Base-by-base conservation (phyloP, 2,329 filamentous ascomycete species). In the Cladosporium halotolerans region DNA sequence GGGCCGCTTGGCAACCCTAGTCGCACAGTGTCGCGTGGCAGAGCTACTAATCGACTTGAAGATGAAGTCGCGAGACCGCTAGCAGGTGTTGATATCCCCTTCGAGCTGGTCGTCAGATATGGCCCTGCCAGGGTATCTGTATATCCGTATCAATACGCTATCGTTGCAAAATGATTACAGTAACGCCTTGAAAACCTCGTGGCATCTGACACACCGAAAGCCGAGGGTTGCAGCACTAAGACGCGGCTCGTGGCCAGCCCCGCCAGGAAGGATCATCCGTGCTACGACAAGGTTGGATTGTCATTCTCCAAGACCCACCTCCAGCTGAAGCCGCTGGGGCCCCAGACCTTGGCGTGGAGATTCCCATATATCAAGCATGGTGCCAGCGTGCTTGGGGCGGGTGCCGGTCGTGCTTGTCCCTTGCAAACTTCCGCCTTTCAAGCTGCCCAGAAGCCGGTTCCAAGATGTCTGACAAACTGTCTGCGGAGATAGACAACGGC, bases 331-430 rank as follows among this genome's bases (percentile, higher is more conserved):
- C 45, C 36, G 32, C 33, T 47, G 45, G 39, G 47, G 39, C 47
- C 48, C 48, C 48, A 43, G 40, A 43, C 40, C 48, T 51, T 51
- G 48, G 48, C 48, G 48, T 51, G 48, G 48, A 51, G 48, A 42
- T 14, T 9, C 28, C 19, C 28, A 28, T 51, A 51, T 51, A 44
- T 43, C 48, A 51, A 51, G 48, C 48, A 51, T 38, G 40, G 34
- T 43, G 48, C 48, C 48, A 51, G 43, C 39, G 36, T 38, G 38
- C 48, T 51, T 51, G 32, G 48, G 33, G n/a, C 28, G 40, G 16
- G 31, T 10, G 14, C 13, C 40, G 33, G 10, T 38, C 40, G 40
- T 51, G 40, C 40, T 44, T 51, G 40, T 43, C 18, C 18, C 32
- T 9, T 11, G 14, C 32, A 38, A 31, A 50, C 40, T 38, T 36